phyloP scores from a whole-genome alignment of 73 alveolate species.

The Tetrahymena thermophila region DNA sequence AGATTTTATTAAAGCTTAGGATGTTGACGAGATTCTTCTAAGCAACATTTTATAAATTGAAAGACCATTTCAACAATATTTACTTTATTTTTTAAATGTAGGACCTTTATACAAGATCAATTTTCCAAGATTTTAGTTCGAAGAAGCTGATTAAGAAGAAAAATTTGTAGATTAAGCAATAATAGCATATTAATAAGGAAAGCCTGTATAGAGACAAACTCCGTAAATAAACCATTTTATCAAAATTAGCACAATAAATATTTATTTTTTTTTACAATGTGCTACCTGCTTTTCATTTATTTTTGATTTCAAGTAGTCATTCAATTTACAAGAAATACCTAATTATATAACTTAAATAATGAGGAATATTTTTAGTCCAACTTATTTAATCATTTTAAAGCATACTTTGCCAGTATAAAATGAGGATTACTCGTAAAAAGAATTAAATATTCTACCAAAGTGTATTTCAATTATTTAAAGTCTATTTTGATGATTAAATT shows the following conservation, averaged over 20 bases:
- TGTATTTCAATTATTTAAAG: neutral
- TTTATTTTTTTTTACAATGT: no score
- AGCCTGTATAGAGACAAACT: neutral
- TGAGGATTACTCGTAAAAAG: neutral
- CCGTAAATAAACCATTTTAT: neutral
- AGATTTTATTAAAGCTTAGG: neutral
- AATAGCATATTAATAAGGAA: neutral
- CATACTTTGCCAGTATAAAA: no score
- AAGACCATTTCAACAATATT: neutral
- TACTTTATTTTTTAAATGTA: neutral
- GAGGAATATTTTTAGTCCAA: neutral
- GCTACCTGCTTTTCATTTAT: no score
- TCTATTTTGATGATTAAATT: neutral
- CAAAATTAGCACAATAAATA: neutral
- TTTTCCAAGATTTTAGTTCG: neutral
- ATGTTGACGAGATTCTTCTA: neutral
- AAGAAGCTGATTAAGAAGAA: neutral
- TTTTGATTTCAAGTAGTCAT: neutral
- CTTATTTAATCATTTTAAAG: no score
- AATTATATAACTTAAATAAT: neutral
- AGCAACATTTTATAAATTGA: neutral
- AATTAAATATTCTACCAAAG: neutral
- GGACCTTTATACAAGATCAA: slow-evolving; percentile 1
- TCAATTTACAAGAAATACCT: neutral
- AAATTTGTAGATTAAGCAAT: neutral